Evolutionary conservation across 192 early-diverging fungal species (phyloP).

Genomic region (Ambispora gerdemannii): DNA sequence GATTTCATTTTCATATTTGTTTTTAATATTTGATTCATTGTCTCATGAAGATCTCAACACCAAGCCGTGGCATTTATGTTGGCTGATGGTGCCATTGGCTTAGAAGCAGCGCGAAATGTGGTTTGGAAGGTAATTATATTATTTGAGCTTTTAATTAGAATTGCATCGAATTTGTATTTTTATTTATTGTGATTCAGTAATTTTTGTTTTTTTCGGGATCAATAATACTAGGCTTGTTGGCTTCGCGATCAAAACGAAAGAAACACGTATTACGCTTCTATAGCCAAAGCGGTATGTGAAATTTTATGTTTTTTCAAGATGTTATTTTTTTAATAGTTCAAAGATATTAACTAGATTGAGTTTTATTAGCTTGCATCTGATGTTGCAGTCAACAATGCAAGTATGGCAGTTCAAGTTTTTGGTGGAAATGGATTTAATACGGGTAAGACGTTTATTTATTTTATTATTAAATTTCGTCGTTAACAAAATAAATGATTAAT

Average conservation of each 20-base stretch:
- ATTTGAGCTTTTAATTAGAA: too few relatives aligned
- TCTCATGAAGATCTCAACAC: slow-evolving; percentile 57
- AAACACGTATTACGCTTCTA: slow-evolving; percentile 93
- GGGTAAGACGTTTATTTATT: slow-evolving; percentile 18
- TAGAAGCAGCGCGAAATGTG: slow-evolving; percentile 83
- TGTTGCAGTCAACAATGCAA: slow-evolving; percentile 74
- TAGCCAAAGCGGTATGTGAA: slow-evolving; percentile 71
- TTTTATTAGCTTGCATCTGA: slow-evolving; percentile 66
- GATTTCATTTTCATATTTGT: too few relatives aligned
- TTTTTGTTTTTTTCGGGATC: neutral
- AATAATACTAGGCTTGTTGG: slow-evolving; percentile 59
- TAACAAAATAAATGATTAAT: neutral
- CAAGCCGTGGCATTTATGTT: slow-evolving; percentile 93
- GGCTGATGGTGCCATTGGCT: slow-evolving; percentile 95
- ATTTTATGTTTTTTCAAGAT: slow-evolving; percentile 33
- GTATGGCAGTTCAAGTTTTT: slow-evolving; percentile 95
- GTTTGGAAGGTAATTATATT: slow-evolving; percentile 60
- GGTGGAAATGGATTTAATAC: slow-evolving; percentile 82
- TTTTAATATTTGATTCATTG: neutral
- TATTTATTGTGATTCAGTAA: too few relatives aligned
- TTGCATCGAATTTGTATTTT: too few relatives aligned
- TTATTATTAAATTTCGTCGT: neutral
- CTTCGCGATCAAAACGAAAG: slow-evolving; percentile 79
- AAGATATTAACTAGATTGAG: neutral
- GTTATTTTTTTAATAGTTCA: neutral